Evolutionary conservation across 371 early-diverging fungal genomes (phyloP).

Genomic region (Lichtheimia hyalospora): DNA sequence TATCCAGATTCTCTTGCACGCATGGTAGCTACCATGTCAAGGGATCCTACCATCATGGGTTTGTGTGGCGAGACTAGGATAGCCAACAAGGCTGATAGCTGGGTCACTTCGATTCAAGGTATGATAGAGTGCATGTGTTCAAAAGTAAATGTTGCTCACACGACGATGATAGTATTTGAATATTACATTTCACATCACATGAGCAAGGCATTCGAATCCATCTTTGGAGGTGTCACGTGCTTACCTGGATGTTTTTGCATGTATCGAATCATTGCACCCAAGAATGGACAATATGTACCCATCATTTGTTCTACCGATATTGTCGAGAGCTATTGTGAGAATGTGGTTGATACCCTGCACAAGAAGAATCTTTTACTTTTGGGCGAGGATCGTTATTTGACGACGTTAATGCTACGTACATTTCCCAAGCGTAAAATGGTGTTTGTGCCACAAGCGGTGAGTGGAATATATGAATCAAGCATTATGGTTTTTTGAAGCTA

Average conservation of each 20-base stretch:
- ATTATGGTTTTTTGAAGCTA: no score
- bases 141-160: background rate
- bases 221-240: slow-evolving; percentile 97
- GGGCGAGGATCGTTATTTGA: slow-evolving; percentile 95
- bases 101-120: slow-evolving; percentile 93
- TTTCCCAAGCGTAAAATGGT: slow-evolving; percentile 93
- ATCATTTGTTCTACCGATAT: slow-evolving; percentile 84
- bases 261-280: slow-evolving; percentile 89
- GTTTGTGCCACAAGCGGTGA: slow-evolving; percentile 88
- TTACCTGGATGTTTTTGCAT: slow-evolving; percentile 97
- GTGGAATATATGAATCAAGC: background rate
- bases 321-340: slow-evolving; percentile 88
- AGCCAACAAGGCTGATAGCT: slow-evolving; percentile 79
- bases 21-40: slow-evolving; percentile 79
- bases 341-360: slow-evolving; percentile 92
- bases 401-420: slow-evolving; percentile 91
- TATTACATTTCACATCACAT: slow-evolving; percentile 96
- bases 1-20: slow-evolving; percentile 78
- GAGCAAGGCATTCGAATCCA: slow-evolving; percentile 92
- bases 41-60: slow-evolving; percentile 79
- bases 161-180: slow-evolving; percentile 78
- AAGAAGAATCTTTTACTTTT: slow-evolving; percentile 93
- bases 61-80: slow-evolving; percentile 90
- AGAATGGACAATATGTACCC: slow-evolving; percentile 63
- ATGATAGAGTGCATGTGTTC: background rate